Evolutionary conservation across 2,329 filamentous ascomycete species (phyloP), one percentile per base, ranked within the genome.

Genomic region (Aureobasidium lini): DNA sequence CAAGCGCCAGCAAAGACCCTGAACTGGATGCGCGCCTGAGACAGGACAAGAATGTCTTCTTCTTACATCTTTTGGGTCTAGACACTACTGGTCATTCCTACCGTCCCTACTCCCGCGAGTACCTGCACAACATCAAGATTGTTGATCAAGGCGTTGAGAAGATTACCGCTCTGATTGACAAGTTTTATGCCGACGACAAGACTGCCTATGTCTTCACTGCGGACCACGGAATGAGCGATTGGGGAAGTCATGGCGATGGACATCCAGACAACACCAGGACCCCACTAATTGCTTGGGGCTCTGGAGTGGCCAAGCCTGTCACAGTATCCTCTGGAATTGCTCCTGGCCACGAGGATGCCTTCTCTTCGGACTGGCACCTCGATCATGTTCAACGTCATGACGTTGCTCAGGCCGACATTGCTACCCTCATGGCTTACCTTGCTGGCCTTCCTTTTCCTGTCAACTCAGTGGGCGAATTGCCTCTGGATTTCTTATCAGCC

Each of bases 141-240:
- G 94, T 99, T 36, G 95, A 99, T 69, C 77, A 90, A 66, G 94
- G 94, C 2, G 88, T 99, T 1, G 80, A 88, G 72, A 88, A 96
- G 73, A 87, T 96, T 52, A 87, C 88, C 0, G 81, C 88, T 63
- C 71, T 96, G 57, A 86, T 96, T 52, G 84, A 95, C 37, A 82
- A 87, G 11, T 99, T 97, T 70, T 99, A 96, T 68, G 80, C 76
- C 66, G 84, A 84, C 64, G 87, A 83, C 58, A 86, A 94, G 72
- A 97, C 94, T 0, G 90, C 95, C 0, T 99, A 93, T 71, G 84
- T 99, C 15, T 99, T 99, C 70, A 99, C 95, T 1, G 94, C 94
- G 7, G 94, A 99, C 69, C 94, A 99, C 72, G 94, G 94, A 16
- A 99, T 99, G 94, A 97, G 90, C 69, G 94, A 99, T 73, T 96